These are phyloP conservation scores for Claviceps humidiphila DNA, from an alignment of 2,329 filamentous ascomycete species.

Conservation along the genomic window DNA sequence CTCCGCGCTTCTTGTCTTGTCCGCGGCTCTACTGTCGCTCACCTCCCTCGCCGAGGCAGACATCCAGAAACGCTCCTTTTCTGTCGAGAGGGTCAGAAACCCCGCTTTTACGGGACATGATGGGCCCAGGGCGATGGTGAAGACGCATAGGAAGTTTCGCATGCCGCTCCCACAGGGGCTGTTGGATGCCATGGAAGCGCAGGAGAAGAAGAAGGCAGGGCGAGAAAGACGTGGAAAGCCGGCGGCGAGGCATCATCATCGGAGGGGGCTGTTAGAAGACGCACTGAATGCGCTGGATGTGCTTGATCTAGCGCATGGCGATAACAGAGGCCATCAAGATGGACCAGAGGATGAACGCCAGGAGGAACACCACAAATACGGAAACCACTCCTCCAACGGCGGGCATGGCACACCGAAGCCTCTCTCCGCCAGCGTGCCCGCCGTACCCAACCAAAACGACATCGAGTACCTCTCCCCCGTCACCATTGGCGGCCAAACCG, in stretches of 20 bases:
- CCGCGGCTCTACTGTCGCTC: constrained; percentile 34
- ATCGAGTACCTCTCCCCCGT: constrained; percentile 9
- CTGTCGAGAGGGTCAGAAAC: constrained; percentile 44
- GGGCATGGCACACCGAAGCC: neutral
- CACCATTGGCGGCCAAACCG: constrained; percentile 10
- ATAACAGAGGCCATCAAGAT: neutral
- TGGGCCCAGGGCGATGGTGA: constrained; percentile 48
- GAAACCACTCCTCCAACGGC: neutral
- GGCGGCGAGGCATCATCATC: neutral
- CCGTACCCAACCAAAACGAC: constrained; percentile 4
- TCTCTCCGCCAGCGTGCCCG: neutral
- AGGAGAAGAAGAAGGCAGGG: constrained; percentile 4
- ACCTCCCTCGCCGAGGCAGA: constrained; percentile 30
- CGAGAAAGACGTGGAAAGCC: neutral
- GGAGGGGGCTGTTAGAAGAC: neutral
- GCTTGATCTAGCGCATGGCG: neutral
- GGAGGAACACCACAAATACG: neutral
- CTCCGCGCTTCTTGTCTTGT: constrained; percentile 8
- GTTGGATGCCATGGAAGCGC: constrained; percentile 22
- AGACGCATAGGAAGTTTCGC: constrained; percentile 56
- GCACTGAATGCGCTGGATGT: neutral
- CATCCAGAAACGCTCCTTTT: constrained; percentile 45
- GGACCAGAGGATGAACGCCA: neutral
- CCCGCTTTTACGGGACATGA: constrained; percentile 39
- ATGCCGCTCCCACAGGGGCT: constrained; percentile 34